phyloP scores from a whole-genome alignment of 208 protist genomes.

The Crithidia bombi region DNA sequence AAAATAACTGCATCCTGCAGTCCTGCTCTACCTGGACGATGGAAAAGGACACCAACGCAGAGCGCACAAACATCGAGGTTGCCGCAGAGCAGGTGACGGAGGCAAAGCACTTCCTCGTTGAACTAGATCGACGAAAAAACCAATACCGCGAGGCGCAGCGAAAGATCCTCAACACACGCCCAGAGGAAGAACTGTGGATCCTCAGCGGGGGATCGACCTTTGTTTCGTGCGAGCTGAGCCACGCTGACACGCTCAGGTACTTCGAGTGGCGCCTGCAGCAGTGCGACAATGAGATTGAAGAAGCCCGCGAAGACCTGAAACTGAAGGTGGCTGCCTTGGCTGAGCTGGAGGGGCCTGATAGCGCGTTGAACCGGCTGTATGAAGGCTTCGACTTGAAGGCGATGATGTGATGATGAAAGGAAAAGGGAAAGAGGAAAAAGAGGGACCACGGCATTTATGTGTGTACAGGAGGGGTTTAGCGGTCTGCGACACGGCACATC shows the following conservation, averaged over 20 bases:
- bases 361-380: constrained; percentile 66
- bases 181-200: constrained; percentile 70
- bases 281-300: constrained; percentile 67
- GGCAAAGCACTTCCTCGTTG: constrained; percentile 67
- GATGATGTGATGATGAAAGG: constrained; percentile 6
- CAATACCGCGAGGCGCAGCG: constrained; percentile 81
- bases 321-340: constrained; percentile 76
- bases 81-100: constrained; percentile 71
- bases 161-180: constrained; percentile 40
- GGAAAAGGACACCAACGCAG: constrained; percentile 35
- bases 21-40: background rate
- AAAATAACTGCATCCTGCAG: too few relatives aligned
- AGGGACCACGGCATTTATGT: too few relatives aligned
- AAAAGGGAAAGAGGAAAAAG: too few relatives aligned
- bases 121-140: constrained; percentile 80
- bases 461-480: too few relatives aligned
- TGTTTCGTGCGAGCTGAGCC: constrained; percentile 69
- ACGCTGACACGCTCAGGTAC: constrained; percentile 56
- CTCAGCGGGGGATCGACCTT: constrained; percentile 82
- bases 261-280: constrained; percentile 64
- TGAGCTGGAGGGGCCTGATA: constrained; percentile 79
- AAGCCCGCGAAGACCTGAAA: constrained; percentile 72
- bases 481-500: too few relatives aligned
- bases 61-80: constrained; percentile 52
- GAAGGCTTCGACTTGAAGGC: constrained; percentile 75